Base-by-base conservation (phyloP, 345 rosid species). In the Corchorus capsularis region DNA sequence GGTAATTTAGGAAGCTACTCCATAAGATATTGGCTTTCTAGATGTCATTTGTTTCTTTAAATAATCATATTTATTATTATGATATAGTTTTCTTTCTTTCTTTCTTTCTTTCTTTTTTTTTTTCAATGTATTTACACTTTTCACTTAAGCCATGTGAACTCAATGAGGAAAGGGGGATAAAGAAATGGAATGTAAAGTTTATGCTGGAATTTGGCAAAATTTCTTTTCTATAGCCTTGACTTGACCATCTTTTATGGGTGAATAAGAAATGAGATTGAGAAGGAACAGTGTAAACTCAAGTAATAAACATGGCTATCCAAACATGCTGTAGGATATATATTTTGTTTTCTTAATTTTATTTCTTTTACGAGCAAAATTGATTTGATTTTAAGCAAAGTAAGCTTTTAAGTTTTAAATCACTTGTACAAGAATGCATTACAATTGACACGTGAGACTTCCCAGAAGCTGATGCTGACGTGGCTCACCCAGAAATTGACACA, bases 1-100 rank as follows among this genome's bases (percentile, higher is more conserved):
- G 83, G 85, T 89, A 71, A 86, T 16, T 17, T 34, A 74, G 75
- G 77, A 76, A 54, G 68, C 56, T 57, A 27, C 27, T 27, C 27
- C 27, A 39, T 73, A 52, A 73, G 34, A 47, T 66, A 72, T 50
- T 16, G 16, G 10, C 60, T 52, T 52, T 69, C 73, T 9, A 34
- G 55, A 3, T 68, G 57, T 46, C 35, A 60, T 50, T 20, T 73
- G 69, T 61, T 37, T 73, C 46, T 46, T 60, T 27, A 73, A 17
- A 60, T 60, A 16, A 37, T 54, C 10, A 71, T 54, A 72, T 46
- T 19, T 8, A 22, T 46, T n/a, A n/a, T n/a, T n/a, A 9, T 62
- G 43, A 6, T 6, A 39, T 39, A 27, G 27, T 27, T 6, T 39
- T 39, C 43, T 39, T 39, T 39, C 6, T 60, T 27, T 27, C 76